Evolutionary conservation across 306 rosid species (phyloP).

Genomic region (Quercus engelmannii): DNA sequence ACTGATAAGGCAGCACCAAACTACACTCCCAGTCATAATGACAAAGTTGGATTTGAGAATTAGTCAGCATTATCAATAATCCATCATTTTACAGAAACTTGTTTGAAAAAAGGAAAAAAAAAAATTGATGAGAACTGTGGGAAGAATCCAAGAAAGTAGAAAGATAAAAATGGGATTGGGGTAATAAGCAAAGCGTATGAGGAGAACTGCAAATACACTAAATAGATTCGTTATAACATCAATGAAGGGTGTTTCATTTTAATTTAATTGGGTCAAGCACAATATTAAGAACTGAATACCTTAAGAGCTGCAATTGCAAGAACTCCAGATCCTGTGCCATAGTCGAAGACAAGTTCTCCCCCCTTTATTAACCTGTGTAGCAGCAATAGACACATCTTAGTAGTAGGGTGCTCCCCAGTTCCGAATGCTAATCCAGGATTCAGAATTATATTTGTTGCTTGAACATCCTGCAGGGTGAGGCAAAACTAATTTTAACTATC

Average conservation of each 20-base stretch:
- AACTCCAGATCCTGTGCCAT: constrained; percentile 95
- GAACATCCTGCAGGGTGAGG: constrained; percentile 42
- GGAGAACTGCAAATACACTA: constrained; percentile 7
- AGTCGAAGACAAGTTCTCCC: constrained; percentile 76
- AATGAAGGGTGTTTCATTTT: constrained; percentile 8
- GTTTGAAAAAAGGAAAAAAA: not conserved
- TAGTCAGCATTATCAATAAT: constrained; percentile 8
- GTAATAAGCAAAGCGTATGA: not conserved
- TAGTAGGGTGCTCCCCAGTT: constrained; percentile 84
- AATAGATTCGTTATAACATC: not conserved
- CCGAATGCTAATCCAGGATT: constrained; percentile 90
- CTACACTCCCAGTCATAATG: constrained; percentile 33
- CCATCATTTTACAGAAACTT: not conserved
- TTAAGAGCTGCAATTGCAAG: constrained; percentile 84
- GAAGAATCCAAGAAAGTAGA: not conserved
- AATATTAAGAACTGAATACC: constrained; percentile 39
- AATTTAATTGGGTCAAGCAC: not conserved
- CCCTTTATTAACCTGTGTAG: constrained; percentile 60
- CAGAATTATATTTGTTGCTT: constrained; percentile 78
- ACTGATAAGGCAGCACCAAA: constrained; percentile 78
- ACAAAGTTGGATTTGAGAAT: constrained; percentile 15
- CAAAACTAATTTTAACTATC: not conserved
- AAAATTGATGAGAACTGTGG: not conserved
- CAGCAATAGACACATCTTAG: constrained; percentile 75
- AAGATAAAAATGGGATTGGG: not conserved